Evolutionary conservation across 2,329 filamentous ascomycete genomes (phyloP), one percentile per base, ranked within the genome.

Genomic region (Colletotrichum tofieldiae): DNA sequence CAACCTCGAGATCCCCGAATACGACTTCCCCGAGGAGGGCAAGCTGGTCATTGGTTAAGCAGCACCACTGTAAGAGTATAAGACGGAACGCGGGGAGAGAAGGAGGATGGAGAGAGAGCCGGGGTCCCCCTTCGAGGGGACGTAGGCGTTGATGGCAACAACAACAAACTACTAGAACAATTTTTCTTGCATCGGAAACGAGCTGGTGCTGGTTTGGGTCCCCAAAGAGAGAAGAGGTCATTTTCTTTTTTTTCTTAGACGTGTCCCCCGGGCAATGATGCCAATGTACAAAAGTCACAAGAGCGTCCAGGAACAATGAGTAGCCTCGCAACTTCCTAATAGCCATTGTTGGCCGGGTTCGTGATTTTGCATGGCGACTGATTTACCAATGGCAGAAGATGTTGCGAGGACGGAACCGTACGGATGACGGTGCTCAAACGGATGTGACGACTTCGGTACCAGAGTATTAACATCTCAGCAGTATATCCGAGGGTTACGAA

Each of bases 1-100:
- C 81, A 99, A 99, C 90, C 92, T 99, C 82, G 96, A 98, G 88
- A 92, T 98, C 77, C 96, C 96, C 77, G 84, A 86, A 80, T 98
- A 98, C 89, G 94, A 94, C 80, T 98, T 99, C 91, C 92, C 94
- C 75, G 93, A 96, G 83, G 96, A 98, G 16, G 92, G 90, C 82
- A 92, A 92, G 86, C 88, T 99, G 78, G 85, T 98, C 78, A 97
- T 99, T 86, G 96, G 96, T 93, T 99, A 96, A 89, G 82, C 73
- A 69, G 74, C 56, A 39, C 32, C 63, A 59, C 43, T 75, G 73
- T 75, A 74, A 49, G 71, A 75, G 41, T 75, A 75, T 58, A 35
- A 64, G 64, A 68, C 45, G 67, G 51, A 62, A 49, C 32, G 51
- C 29, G 37, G 71, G 32, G 41, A 55, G 55, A 55, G 23, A 43